Percentiles rank a stretch among this genome's conserved stretches.
These are phyloP conservation scores for Paradendryphiella salina DNA, from an alignment of 2,329 filamentous ascomycete genomes.

Conservation along the genomic window DNA sequence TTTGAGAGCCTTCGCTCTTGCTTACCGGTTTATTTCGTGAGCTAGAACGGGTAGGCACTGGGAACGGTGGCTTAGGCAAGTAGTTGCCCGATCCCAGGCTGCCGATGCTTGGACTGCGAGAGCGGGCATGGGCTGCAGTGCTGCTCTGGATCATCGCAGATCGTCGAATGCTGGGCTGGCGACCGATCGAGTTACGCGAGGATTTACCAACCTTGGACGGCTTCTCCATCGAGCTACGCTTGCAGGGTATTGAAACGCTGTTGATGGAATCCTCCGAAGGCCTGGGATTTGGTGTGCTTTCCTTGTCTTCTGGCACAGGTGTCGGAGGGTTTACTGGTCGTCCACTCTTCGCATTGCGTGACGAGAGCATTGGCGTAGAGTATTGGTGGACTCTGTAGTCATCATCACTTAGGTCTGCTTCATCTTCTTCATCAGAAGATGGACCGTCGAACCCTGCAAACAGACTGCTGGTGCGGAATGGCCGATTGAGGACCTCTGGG, in stretches of 20 bases:
- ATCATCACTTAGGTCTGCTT: slow-evolving; percentile 63
- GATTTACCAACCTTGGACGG: slow-evolving; percentile 43
- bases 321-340: slow-evolving; percentile 48
- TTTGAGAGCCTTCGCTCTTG: slow-evolving; percentile 75
- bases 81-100: slow-evolving; percentile 55
- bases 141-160: slow-evolving; percentile 80
- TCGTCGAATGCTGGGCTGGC: slow-evolving; percentile 68
- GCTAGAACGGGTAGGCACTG: slow-evolving; percentile 86
- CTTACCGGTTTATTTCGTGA: slow-evolving; percentile 73
- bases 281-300: slow-evolving; percentile 35
- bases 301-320: slow-evolving; percentile 50
- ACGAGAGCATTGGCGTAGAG: slow-evolving; percentile 52
- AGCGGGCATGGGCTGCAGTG: slow-evolving; percentile 68
- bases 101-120: slow-evolving; percentile 66
- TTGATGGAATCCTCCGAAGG: slow-evolving; percentile 39
- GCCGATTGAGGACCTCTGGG: slow-evolving; percentile 63
- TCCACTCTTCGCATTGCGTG: slow-evolving; percentile 55
- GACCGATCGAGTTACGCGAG: slow-evolving; percentile 32
- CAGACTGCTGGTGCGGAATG: slow-evolving; percentile 78
- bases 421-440: slow-evolving; percentile 57
- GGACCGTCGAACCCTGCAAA: slow-evolving; percentile 80
- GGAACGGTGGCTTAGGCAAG: slow-evolving; percentile 72
- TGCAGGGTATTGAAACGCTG: slow-evolving; percentile 25
- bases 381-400: slow-evolving; percentile 58
- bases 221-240: slow-evolving; percentile 44